phyloP scores from a whole-genome alignment of 1,284 basidiomycete species.

The Puccinia triticina region DNA sequence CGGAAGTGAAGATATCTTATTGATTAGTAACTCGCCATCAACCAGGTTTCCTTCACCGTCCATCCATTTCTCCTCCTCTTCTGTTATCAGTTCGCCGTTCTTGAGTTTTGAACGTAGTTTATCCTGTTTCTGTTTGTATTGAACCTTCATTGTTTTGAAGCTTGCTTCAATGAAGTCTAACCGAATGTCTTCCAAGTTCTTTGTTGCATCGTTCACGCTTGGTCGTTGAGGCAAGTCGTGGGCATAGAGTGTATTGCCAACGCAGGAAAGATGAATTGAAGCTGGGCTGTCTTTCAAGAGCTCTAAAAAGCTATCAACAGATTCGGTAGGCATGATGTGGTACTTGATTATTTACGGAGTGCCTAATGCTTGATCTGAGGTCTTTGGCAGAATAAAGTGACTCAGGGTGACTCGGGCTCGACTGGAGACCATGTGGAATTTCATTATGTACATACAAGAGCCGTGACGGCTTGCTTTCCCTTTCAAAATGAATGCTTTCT shows the following conservation, averaged over 20 bases:
- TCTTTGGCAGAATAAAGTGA: background rate
- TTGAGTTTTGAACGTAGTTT: background rate
- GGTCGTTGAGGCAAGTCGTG: background rate
- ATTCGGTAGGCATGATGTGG: background rate
- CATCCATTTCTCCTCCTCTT: conserved; percentile 9
- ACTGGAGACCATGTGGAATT: too few relatives aligned
- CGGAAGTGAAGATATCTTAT: background rate
- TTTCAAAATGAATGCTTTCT: background rate
- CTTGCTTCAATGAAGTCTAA: background rate
- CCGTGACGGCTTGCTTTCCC: too few relatives aligned
- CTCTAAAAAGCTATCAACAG: background rate
- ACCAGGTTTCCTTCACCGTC: conserved; percentile 20
- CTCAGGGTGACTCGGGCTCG: too few relatives aligned
- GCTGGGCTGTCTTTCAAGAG: background rate
- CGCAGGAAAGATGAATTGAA: background rate
- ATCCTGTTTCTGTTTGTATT: background rate
- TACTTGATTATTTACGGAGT: background rate
- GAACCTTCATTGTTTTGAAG: background rate
- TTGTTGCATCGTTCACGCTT: background rate
- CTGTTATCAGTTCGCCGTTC: background rate
- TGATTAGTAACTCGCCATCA: background rate
- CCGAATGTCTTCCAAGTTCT: background rate
- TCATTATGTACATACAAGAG: too few relatives aligned
- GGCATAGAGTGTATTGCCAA: background rate
- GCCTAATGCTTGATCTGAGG: background rate